phyloP scores from a whole-genome alignment of 805 yeast species.

The Saturnispora bothae region DNA sequence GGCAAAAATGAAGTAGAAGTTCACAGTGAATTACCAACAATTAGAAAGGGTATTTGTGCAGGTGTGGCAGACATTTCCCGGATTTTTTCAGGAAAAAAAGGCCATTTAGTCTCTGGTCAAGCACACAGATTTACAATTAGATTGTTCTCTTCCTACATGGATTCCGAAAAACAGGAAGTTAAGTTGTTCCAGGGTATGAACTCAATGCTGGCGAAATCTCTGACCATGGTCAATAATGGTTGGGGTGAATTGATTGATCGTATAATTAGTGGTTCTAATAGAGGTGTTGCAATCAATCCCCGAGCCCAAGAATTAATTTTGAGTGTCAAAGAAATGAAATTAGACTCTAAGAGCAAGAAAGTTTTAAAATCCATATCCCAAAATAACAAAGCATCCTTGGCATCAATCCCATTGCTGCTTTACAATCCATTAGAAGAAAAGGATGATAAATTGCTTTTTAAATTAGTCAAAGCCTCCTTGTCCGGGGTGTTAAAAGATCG shows the following conservation, averaged over 20 bases:
- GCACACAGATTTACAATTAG: slow-evolving; percentile 63
- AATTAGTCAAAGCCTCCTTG: slow-evolving; percentile 36
- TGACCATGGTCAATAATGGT: slow-evolving; percentile 45
- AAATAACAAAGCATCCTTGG: slow-evolving; percentile 34
- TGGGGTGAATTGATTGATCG: slow-evolving; percentile 85
- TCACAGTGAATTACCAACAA: slow-evolving; percentile 17
- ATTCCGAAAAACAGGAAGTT: slow-evolving; percentile 25
- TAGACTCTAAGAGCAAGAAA: slow-evolving; percentile 20
- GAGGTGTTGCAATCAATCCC: slow-evolving; percentile 73
- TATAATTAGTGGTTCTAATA: slow-evolving; percentile 61
- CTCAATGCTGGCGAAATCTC: slow-evolving; percentile 28
- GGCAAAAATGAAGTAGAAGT: slow-evolving; percentile 3
- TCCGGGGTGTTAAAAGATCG: slow-evolving; percentile 19
- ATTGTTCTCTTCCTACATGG: slow-evolving; percentile 59
- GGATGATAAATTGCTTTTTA: slow-evolving; percentile 51
- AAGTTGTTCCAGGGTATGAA: slow-evolving; percentile 25
- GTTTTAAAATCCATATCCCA: slow-evolving; percentile 12
- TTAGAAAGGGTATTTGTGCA: slow-evolving; percentile 75
- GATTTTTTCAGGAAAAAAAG: slow-evolving; percentile 56
- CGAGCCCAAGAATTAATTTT: slow-evolving; percentile 64
- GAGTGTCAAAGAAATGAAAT: slow-evolving; percentile 61
- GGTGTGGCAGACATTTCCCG: slow-evolving; percentile 83
- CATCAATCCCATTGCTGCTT: slow-evolving; percentile 53
- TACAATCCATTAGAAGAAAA: slow-evolving; percentile 53
- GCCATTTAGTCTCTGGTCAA: slow-evolving; percentile 48